Percentiles rank a stretch among this genome's conserved stretches.
These are phyloP conservation scores for Fusarium dlaminii DNA, from an alignment of 2,329 filamentous ascomycete genomes.

Conservation along the genomic window DNA sequence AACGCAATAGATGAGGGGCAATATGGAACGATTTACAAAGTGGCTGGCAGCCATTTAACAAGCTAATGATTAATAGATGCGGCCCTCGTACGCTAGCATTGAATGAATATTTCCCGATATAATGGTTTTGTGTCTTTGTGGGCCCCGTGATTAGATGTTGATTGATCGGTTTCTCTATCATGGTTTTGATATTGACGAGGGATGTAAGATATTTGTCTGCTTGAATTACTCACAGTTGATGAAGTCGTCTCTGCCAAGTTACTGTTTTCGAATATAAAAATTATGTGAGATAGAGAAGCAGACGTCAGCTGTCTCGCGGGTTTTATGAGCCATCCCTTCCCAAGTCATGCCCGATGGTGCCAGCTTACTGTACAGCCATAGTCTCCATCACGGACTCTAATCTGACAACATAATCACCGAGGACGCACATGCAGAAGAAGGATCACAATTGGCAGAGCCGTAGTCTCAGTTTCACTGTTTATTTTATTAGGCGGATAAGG, in stretches of 20 bases:
- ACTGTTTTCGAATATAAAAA: neutral
- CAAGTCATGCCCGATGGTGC: neutral
- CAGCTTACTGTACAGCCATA: neutral
- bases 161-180: neutral
- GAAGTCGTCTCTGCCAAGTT: neutral
- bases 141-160: neutral
- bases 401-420: neutral
- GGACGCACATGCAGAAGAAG: neutral
- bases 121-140: neutral
- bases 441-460: neutral
- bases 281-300: neutral
- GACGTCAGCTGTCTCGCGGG: neutral
- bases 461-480: neutral
- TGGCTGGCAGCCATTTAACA: slow-evolving; percentile 19
- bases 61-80: slow-evolving; percentile 44
- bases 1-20: slow-evolving; percentile 6
- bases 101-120: neutral
- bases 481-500: neutral
- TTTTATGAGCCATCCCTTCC: slow-evolving; percentile 8
- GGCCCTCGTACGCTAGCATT: slow-evolving; percentile 18
- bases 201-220: neutral
- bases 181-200: neutral
- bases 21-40: slow-evolving; percentile 18
- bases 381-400: neutral
- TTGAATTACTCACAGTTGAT: neutral